Evolutionary conservation across 2,329 filamentous ascomycete species (phyloP).

Genomic region (Arachnomyces sp.): DNA sequence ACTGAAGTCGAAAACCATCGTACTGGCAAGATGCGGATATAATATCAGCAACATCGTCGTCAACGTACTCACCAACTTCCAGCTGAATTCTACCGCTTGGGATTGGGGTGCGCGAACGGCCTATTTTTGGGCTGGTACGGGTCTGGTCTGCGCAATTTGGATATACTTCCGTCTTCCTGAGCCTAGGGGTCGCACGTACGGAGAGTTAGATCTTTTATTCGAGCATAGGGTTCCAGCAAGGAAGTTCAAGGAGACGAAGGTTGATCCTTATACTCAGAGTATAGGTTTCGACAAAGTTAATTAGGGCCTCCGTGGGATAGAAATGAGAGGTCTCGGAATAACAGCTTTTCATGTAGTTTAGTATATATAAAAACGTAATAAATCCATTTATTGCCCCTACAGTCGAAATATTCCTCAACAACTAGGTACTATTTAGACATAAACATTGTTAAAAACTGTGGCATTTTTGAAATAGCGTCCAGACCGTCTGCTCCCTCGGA

Average conservation of each 20-base stretch:
- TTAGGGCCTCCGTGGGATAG: too few species aligned
- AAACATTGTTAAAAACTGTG: too few species aligned
- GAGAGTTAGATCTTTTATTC: conserved; percentile 38
- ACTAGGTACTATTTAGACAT: too few species aligned
- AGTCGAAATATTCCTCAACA: too few species aligned
- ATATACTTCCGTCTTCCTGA: conserved; percentile 38
- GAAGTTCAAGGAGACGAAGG: conserved; percentile 28
- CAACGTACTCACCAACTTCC: conserved; percentile 24
- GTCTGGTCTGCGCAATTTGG: conserved; percentile 31
- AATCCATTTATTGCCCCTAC: too few species aligned
- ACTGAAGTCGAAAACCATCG: conserved; percentile 48
- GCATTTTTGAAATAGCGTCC: too few species aligned
- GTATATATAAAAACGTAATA: too few species aligned
- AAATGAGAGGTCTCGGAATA: too few species aligned
- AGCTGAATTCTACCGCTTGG: conserved; percentile 22
- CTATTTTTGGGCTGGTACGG: conserved; percentile 36
- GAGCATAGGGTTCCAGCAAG: conserved; percentile 30
- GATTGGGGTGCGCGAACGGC: conserved; percentile 29
- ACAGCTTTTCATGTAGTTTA: too few species aligned
- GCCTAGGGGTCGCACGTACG: conserved; percentile 34
- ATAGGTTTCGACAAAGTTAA: conserved; percentile 10
- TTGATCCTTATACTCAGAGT: conserved; percentile 23
- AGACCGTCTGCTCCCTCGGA: too few species aligned
- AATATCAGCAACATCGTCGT: conserved; percentile 42
- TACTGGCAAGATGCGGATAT: conserved; percentile 43